phyloP scores from a whole-genome alignment of 306 rosid species.

The Cercis canadensis region DNA sequence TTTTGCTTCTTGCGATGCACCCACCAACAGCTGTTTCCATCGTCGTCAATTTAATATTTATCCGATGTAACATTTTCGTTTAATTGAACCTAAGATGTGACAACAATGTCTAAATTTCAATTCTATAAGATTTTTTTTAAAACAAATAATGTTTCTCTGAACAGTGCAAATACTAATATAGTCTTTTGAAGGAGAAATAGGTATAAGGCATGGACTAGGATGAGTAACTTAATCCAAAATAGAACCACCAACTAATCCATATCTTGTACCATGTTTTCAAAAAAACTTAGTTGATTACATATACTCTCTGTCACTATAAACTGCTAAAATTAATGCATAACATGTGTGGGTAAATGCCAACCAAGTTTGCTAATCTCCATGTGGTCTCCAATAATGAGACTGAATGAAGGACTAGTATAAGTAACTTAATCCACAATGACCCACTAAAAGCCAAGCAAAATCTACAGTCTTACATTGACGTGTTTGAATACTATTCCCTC shows the following conservation, averaged over 20 bases:
- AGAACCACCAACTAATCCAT: conserved; percentile 33
- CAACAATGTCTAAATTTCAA: not conserved
- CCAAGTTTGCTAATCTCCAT: conserved; percentile 40
- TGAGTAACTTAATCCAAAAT: too few relatives aligned
- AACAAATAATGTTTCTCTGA: too few relatives aligned
- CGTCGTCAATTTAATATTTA: too few relatives aligned
- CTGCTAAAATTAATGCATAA: conserved; percentile 14
- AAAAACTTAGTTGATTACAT: not conserved
- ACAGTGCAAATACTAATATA: too few relatives aligned
- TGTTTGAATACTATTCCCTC: conserved; percentile 43
- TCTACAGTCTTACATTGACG: conserved; percentile 34
- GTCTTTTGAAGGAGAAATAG: too few relatives aligned
- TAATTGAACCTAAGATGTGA: not conserved
- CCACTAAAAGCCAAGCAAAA: conserved; percentile 41
- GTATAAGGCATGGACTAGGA: too few relatives aligned
- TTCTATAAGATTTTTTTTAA: too few relatives aligned
- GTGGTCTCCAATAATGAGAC: conserved; percentile 56
- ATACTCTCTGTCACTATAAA: too few relatives aligned
- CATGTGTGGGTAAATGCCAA: conserved; percentile 30
- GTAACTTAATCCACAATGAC: conserved; percentile 29
- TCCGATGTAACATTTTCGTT: too few relatives aligned
- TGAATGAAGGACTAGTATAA: too few relatives aligned
- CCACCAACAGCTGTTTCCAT: too few relatives aligned
- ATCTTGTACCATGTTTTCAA: conserved; percentile 18
- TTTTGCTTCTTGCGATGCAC: too few relatives aligned